Evolutionary conservation across 2,329 filamentous ascomycete species (phyloP).

Genomic region (Aspergillus intermedius): DNA sequence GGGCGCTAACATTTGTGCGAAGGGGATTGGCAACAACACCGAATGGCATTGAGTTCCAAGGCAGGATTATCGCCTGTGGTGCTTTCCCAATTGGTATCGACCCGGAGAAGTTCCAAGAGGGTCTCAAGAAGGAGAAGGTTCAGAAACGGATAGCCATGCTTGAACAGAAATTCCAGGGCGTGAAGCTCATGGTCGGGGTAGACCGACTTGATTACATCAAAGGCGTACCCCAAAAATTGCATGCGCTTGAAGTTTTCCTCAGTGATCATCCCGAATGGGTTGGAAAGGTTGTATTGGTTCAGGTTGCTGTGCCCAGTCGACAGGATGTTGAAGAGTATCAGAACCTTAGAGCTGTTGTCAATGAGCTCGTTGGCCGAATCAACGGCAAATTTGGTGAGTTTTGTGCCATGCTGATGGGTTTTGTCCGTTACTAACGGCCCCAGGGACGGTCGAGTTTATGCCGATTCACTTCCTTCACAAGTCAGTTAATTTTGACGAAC

Average conservation of each 20-base stretch:
- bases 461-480: conserved; percentile 98
- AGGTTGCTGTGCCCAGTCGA: conserved; percentile 88
- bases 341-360: conserved; percentile 88
- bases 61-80: conserved; percentile 81
- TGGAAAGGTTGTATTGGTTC: conserved; percentile 90
- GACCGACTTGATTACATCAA: conserved; percentile 98
- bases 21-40: conserved; percentile 64
- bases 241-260: conserved; percentile 92
- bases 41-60: conserved; percentile 86
- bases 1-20: conserved; percentile 6
- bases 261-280: conserved; percentile 98
- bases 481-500: conserved; percentile 87
- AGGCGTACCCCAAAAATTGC: conserved; percentile 93
- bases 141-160: conserved; percentile 79
- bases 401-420: neutral
- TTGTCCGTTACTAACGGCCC: conserved; percentile 8
- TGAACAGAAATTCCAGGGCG: conserved; percentile 85
- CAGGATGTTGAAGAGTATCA: conserved; percentile 98
- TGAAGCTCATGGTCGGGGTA: conserved; percentile 94
- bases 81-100: conserved; percentile 98
- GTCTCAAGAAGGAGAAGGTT: conserved; percentile 75
- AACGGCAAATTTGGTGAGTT: conserved; percentile 78
- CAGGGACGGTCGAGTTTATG: conserved; percentile 92
- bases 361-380: conserved; percentile 92
- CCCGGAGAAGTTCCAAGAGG: conserved; percentile 90